Base-by-base conservation (phyloP, 371 early-diverging fungal species). In the Rhizopus arrhizus region DNA sequence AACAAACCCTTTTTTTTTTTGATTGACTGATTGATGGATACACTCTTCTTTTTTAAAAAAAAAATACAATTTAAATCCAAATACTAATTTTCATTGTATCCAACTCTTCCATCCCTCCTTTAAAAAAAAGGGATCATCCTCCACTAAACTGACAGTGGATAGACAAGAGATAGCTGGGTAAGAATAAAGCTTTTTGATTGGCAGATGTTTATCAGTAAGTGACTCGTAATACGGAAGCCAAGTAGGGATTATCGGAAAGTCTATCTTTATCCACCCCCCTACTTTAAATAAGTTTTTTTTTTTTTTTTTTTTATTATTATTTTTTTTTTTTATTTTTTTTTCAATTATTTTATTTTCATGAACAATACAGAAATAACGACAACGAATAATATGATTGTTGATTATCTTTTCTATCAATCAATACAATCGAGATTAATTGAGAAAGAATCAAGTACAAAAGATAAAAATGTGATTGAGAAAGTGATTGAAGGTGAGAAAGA, bases 311-410 rank as follows among this genome's bases (percentile, higher is more conserved):
- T 15, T 29, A 41, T 32, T 48, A 31, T n/a, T 13, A 41, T 10
- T 59, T 48, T 29, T 31, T 35, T 36, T 42, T 59, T 33, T 32
- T 32, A 28, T 22, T 41, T 51, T n/a, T 33, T 50, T 51, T 32
- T 59, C 35, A 7, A 13, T 56, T 29, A 31, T 35, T 34, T 35
- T 12, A 13, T 34, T 58, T 13, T 38, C 34, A 36, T 35, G 47
- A 12, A 11, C 29, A 15, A 12, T 47, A 9, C 22, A 49, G 15
- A 48, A 10, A 45, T 36, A 38, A 46, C 53, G 16, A 22, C 84
- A 5, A 85, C 85, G 6, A 83, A 83, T 60, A 81, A 81, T 56
- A 77, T 83, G 31, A 85, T 85, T 60, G 67, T 85, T 29, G 83
- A 85, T 61, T 81, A 83, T 55, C 68, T 83, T 29, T 72, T 85